Base-by-base conservation (phyloP, 805 yeast species). In the Sugiyamaella mastotermitis region DNA sequence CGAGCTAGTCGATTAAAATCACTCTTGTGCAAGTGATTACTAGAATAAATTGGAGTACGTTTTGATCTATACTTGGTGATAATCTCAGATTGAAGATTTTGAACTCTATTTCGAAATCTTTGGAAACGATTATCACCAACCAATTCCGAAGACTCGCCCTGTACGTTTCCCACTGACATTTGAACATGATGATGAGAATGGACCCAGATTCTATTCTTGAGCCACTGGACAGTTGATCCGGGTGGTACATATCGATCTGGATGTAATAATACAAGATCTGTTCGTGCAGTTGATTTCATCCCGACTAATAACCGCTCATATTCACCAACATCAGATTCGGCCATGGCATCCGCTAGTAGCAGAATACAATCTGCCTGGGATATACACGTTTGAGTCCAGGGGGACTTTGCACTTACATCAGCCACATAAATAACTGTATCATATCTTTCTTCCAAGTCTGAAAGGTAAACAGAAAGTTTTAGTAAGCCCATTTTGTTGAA, bases 321-420 rank as follows among this genome's bases (percentile, higher is more conserved):
- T 37, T 87, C 97, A 3, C 97, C 95, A 30, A 85, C 68, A 21
- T 73, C 74, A 0, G 92, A 80, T 20, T 74, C 72, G 14, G 78
- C 74, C 5, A 71, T 66, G 0, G 96, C 94, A 62, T 90, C 88
- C 0, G 97, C 97, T 11, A 92, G 60, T 13, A 92, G 64, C 22
- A 92, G 64, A n/a, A 90, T 77, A 64, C 97, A 88, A 59, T 90
- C 97, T 13, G 95, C 97, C 58, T 90, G 97, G 6, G 88, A 78
- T 28, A 90, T 82, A 58, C 97, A 92, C 0, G 96, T 85, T 6
- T 76, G 71, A 0, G 96, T 85, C 98, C 98, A 90, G 14, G 78
- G 71, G 0, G 96, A 83, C 48, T 77, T 78, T 2, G 82, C 76
- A 0, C 83, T 71, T 0, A 96, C 78, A 52, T 92, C 97, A 18